These are phyloP conservation scores for Aureobasidium sp. DNA, from an alignment of 2,329 filamentous ascomycete species.

Conservation along the genomic window DNA sequence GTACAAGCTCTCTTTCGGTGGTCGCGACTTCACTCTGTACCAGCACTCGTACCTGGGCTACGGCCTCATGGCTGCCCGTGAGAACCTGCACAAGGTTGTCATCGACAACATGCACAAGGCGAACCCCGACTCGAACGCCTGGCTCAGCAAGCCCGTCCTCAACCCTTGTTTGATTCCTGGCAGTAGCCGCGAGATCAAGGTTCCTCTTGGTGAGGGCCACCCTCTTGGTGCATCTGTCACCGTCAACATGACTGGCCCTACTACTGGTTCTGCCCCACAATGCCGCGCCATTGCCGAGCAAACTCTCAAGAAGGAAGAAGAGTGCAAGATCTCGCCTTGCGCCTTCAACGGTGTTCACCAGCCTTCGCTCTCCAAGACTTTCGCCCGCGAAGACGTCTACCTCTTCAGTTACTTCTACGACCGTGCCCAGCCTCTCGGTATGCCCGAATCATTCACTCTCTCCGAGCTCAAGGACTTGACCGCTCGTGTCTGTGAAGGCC, in stretches of 20 bases:
- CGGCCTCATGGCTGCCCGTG: slow-evolving; percentile 88
- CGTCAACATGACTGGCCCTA: slow-evolving; percentile 84
- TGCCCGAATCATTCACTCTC: slow-evolving; percentile 96
- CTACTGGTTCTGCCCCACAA: slow-evolving; percentile 66
- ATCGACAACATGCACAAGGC: slow-evolving; percentile 61
- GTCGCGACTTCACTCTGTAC: slow-evolving; percentile 84
- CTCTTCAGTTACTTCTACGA: slow-evolving; percentile 99
- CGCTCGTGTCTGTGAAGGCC: slow-evolving; percentile 73
- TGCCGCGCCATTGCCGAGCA: slow-evolving; percentile 87
- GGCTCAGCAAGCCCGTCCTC: slow-evolving; percentile 61
- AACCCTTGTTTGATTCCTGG: slow-evolving; percentile 85
- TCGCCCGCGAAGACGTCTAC: slow-evolving; percentile 82
- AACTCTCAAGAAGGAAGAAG: slow-evolving; percentile 77
- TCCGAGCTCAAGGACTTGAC: slow-evolving; percentile 82
- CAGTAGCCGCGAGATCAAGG: slow-evolving; percentile 62
- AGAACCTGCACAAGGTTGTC: slow-evolving; percentile 70
- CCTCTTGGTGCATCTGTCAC: slow-evolving; percentile 54
- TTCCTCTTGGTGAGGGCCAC: slow-evolving; percentile 60
- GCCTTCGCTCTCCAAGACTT: slow-evolving; percentile 84
- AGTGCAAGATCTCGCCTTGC: slow-evolving; percentile 80
- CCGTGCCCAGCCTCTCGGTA: slow-evolving; percentile 84
- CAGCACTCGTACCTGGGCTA: slow-evolving; percentile 98
- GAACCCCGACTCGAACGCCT: slow-evolving; percentile 48
- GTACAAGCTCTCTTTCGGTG: slow-evolving; percentile 84
- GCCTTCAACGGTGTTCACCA: slow-evolving; percentile 98